These are phyloP conservation scores for Rhizopogon salebrosus DNA, from an alignment of 768 basidiomycete species.

Conservation along the genomic window DNA sequence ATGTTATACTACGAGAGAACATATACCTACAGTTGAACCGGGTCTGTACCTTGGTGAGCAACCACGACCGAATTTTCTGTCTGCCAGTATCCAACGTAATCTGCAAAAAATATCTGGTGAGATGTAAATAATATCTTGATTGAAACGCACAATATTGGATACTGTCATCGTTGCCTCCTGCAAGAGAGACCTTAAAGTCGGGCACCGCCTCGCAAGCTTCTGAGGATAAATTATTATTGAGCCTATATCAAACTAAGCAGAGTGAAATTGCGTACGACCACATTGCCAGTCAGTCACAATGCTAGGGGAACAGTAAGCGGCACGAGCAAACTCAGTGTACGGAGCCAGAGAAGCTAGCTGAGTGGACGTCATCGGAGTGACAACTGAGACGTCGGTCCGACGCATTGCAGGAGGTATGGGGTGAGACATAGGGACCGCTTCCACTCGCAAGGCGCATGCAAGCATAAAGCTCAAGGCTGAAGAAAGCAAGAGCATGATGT, in stretches of 20 bases:
- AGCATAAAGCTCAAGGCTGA: not conserved
- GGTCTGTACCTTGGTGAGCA: conserved; percentile 58
- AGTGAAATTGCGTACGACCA: conserved; percentile 29
- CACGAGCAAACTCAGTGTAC: conserved; percentile 48
- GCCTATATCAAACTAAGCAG: not conserved
- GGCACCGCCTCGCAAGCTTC: conserved; percentile 36
- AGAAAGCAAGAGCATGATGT: not conserved
- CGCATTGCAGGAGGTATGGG: not conserved
- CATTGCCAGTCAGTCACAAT: conserved; percentile 38
- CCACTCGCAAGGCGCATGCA: not conserved
- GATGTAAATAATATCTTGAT: not conserved
- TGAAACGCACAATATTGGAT: conserved; percentile 41
- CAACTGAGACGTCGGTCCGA: conserved; percentile 6
- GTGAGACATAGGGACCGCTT: conserved; percentile 3
- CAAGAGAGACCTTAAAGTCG: conserved; percentile 27
- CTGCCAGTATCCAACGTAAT: conserved; percentile 55
- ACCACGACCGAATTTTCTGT: conserved; percentile 48
- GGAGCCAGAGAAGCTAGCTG: conserved; percentile 37
- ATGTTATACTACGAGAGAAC: not conserved
- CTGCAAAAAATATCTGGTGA: conserved; percentile 23
- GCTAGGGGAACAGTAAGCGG: conserved; percentile 44
- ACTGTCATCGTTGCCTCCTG: conserved; percentile 46
- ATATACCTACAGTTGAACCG: conserved; percentile 41
- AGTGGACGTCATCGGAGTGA: conserved; percentile 21
- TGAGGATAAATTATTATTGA: conserved; percentile 3